Percentiles rank a stretch among this genome's conserved stretches.
phyloP scores from a whole-genome alignment of 2,329 filamentous ascomycete genomes.

The Neurospora crassa region DNA sequence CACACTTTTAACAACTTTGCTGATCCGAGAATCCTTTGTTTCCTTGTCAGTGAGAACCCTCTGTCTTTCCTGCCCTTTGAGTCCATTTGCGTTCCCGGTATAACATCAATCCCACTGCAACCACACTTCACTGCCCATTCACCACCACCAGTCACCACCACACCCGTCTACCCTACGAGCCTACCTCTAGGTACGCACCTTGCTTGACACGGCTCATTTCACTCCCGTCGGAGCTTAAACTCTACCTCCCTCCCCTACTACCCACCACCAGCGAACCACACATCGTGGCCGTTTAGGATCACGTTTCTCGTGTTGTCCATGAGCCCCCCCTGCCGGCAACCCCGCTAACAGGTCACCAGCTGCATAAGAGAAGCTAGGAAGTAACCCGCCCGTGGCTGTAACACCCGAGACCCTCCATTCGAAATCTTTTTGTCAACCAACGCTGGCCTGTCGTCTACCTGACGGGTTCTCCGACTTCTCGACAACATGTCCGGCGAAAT shows the following conservation, averaged over 20 bases:
- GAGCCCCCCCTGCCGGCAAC: slow-evolving; percentile 12
- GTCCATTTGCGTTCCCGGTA: not conserved
- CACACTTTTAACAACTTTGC: not conserved
- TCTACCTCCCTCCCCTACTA: not conserved
- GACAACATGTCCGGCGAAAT: slow-evolving; percentile 26
- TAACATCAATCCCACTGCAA: not conserved
- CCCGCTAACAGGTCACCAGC: slow-evolving; percentile 16
- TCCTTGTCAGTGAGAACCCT: not conserved
- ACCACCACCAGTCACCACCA: not conserved
- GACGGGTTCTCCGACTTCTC: slow-evolving; percentile 8
- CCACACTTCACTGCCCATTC: not conserved
- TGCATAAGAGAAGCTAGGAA: slow-evolving; percentile 8
- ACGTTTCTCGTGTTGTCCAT: slow-evolving; percentile 3
- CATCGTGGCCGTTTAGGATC: not conserved
- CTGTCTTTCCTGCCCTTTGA: not conserved
- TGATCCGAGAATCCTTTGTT: not conserved
- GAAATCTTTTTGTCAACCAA: slow-evolving; percentile 5
- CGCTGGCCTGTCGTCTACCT: slow-evolving; percentile 9
- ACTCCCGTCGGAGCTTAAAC: not conserved
- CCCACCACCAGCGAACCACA: not conserved
- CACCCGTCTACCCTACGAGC: not conserved
- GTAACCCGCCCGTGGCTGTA: not conserved
- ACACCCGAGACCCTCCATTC: not conserved
- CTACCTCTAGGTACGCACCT: not conserved
- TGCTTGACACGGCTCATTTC: slow-evolving; percentile 1